These are phyloP conservation scores for Nadsonia commutata DNA, from an alignment of 1,139 yeast species.

Conservation along the genomic window DNA sequence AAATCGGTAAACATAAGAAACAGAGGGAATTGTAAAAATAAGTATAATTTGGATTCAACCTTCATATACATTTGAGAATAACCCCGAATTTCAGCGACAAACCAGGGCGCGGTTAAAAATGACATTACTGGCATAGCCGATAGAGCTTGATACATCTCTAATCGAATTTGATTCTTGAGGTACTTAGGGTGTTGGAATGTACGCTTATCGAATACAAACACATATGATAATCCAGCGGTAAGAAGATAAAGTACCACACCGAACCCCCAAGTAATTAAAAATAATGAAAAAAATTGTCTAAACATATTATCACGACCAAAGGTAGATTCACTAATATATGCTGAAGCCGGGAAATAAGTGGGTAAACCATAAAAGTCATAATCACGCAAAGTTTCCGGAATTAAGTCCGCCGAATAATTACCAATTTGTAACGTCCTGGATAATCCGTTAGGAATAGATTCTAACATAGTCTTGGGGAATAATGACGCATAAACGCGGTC, in stretches of 20 bases:
- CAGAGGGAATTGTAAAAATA: conserved; percentile 51
- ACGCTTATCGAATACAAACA: conserved; percentile 67
- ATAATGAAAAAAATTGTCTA: conserved; percentile 57
- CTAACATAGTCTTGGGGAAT: conserved; percentile 26
- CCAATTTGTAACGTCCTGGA: conserved; percentile 1
- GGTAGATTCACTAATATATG: conserved; percentile 43
- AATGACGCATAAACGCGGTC: conserved; percentile 56
- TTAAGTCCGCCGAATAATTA: conserved; percentile 2
- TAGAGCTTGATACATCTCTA: conserved; percentile 68
- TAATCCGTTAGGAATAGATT: neutral
- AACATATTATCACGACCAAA: conserved; percentile 56
- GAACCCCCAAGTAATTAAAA: conserved; percentile 59
- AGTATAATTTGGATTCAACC: conserved; percentile 42
- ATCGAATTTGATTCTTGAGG: conserved; percentile 75
- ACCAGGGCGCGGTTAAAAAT: conserved; percentile 75
- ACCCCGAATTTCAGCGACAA: conserved; percentile 69
- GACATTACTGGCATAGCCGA: conserved; percentile 86
- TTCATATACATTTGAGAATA: conserved; percentile 63
- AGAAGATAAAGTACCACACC: conserved; percentile 69
- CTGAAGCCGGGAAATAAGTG: conserved; percentile 33
- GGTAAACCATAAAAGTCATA: conserved; percentile 32
- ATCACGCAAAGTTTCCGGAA: conserved; percentile 2
- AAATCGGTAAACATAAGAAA: conserved; percentile 89
- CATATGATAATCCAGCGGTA: conserved; percentile 65
- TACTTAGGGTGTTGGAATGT: conserved; percentile 93